phyloP scores from a whole-genome alignment of 176 grass and related monocot species.

The Oryza rufipogon region DNA sequence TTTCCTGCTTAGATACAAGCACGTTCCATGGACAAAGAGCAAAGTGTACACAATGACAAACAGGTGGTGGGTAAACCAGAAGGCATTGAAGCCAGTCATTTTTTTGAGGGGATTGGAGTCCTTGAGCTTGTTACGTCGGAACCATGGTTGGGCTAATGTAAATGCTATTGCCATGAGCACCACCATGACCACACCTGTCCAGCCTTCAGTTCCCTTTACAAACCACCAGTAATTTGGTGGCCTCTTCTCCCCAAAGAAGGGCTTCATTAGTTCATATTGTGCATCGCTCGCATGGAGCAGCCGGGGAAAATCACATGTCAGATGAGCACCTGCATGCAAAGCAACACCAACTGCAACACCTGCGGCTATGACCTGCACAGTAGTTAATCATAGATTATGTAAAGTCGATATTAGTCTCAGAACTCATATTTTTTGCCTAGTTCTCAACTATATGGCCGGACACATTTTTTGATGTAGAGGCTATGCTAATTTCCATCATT shows the following conservation, averaged over 20 bases:
- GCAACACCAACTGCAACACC: slow-evolving; percentile 70
- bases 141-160: slow-evolving; percentile 86
- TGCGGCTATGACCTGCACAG: slow-evolving; percentile 79
- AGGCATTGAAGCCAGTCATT: slow-evolving; percentile 89
- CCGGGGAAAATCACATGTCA: slow-evolving; percentile 90
- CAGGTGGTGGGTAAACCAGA: slow-evolving; percentile 95
- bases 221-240: slow-evolving; percentile 97
- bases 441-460: neutral
- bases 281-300: slow-evolving; percentile 69
- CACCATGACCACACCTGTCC: slow-evolving; percentile 83
- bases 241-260: slow-evolving; percentile 68
- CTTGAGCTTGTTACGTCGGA: slow-evolving; percentile 75
- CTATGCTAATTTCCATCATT: too few species aligned
- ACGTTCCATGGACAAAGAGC: slow-evolving; percentile 70
- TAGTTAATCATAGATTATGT: slow-evolving; percentile 19
- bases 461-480: too few species aligned
- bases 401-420: neutral
- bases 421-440: neutral
- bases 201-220: slow-evolving; percentile 90
- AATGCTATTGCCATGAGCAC: slow-evolving; percentile 82
- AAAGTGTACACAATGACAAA: slow-evolving; percentile 83
- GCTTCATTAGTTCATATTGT: slow-evolving; percentile 74
- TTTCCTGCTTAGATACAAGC: slow-evolving; percentile 72
- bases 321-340: slow-evolving; percentile 75
- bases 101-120: slow-evolving; percentile 75